Conservation (phyloP, 2,329 filamentous ascomycete species). For the Beauveria medogensis region DNA sequence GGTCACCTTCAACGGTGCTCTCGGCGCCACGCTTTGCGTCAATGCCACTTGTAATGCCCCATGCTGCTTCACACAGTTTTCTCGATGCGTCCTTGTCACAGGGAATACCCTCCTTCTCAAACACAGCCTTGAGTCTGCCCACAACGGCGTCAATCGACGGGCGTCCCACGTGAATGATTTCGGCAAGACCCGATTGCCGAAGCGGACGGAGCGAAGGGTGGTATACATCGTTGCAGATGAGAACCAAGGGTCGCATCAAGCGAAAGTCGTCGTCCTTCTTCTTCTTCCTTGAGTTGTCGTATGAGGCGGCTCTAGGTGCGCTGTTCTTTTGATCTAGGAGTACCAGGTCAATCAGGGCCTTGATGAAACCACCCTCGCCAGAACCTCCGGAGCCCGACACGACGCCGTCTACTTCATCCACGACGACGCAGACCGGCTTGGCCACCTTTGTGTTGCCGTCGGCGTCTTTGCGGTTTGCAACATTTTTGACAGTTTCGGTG, state of each 20-base stretch:
- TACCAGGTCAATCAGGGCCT: slow-evolving; percentile 86
- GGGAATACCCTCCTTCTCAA: slow-evolving; percentile 79
- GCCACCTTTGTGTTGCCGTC: slow-evolving; percentile 58
- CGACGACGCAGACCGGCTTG: slow-evolving; percentile 83
- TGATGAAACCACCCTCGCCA: slow-evolving; percentile 91
- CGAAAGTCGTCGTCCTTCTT: slow-evolving; percentile 82
- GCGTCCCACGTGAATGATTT: slow-evolving; percentile 86
- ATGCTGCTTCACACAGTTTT: slow-evolving; percentile 73
- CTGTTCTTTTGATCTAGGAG: slow-evolving; percentile 75
- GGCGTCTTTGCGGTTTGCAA: slow-evolving; percentile 52
- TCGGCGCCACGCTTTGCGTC: slow-evolving; percentile 62
- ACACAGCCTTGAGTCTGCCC: slow-evolving; percentile 70
- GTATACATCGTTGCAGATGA: slow-evolving; percentile 97
- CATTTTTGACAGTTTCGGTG: slow-evolving; percentile 84
- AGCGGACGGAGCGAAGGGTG: slow-evolving; percentile 80
- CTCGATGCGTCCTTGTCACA: slow-evolving; percentile 86
- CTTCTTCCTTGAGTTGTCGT: slow-evolving; percentile 35
- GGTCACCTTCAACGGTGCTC: slow-evolving; percentile 61
- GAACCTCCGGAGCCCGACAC: slow-evolving; percentile 68
- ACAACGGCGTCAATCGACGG: slow-evolving; percentile 82
- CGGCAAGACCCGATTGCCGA: slow-evolving; percentile 75
- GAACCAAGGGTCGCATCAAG: slow-evolving; percentile 76
- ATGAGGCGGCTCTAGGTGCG: slow-evolving; percentile 21
- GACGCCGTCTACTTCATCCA: slow-evolving; percentile 95
- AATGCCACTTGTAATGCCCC: slow-evolving; percentile 68